Evolutionary conservation across 116 monocot genomes (phyloP), one percentile per base, ranked within the genome.

Genomic region (Iris pallida): DNA sequence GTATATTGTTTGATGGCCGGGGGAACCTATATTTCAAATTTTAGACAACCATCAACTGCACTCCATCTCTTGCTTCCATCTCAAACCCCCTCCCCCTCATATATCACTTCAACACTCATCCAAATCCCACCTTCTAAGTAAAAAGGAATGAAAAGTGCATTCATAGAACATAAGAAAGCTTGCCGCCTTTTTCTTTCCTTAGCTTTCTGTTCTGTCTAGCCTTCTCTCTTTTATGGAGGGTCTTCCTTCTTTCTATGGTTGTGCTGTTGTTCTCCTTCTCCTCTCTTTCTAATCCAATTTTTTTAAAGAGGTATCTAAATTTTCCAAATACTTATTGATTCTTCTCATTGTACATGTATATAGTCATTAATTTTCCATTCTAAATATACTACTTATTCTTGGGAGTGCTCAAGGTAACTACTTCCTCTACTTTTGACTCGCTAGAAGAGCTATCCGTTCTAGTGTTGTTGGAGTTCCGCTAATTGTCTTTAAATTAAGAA

Each of bases 31-130:
- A 30, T 30, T 30, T 30, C 30, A 30, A 30, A 30, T 30, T 30
- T 30, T 3, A 30, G 30, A 30, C 30, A 30, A 30, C 30, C 30
- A 30, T 30, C 30, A 30, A 30, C 30, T 30, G 30, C 52, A 66
- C 67, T 67, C 67, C 54, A 53, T 54, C 67, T 55, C 67, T 67
- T 55, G 42, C 67, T 67, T 67, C 67, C 49, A 42, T 42, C 53
- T 54, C 41, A 52, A 66, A 66, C 48, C 4, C 66, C n/a, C 12
- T 41, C 42, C 43, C 19, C 42, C 61, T 61, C 8, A 42, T 14
- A 0, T 53, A 42, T 67, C 55, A 55, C 67, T 53, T 55, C 4
- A 4, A 42, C 67, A 67, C 3, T 55, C 54, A 67, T 55, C 54
- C 67, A 53, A 67, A 67, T 4, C 54, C 67, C 67, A 42, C 40